phyloP scores from a whole-genome alignment of 495 filamentous ascomycete species.

The Hypoxylon trugodes region DNA sequence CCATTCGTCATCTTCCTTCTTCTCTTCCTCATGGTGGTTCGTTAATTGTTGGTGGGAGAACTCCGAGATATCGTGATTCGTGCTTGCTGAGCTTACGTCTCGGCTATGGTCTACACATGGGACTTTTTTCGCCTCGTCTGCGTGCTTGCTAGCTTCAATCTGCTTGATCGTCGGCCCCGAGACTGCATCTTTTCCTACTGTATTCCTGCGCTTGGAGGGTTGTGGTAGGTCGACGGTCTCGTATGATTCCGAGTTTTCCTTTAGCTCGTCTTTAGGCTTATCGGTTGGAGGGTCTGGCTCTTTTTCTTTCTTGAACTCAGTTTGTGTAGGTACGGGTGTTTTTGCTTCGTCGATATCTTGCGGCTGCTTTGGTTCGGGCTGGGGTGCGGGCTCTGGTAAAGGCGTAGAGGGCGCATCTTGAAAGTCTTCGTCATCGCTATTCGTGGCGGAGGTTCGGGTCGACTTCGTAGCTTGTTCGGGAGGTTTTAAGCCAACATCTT shows the following conservation, averaged over 20 bases:
- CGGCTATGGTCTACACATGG: conserved; percentile 38
- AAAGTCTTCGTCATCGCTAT: conserved; percentile 48
- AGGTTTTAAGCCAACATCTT: conserved; percentile 22
- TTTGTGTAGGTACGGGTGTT: conserved; percentile 31
- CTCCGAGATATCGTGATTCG: conserved; percentile 67
- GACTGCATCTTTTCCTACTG: conserved; percentile 37
- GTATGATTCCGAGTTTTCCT: conserved; percentile 17
- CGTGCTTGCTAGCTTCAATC: conserved; percentile 38
- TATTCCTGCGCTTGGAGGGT: conserved; percentile 26
- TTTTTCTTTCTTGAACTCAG: conserved; percentile 16
- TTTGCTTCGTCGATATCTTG: conserved; percentile 30
- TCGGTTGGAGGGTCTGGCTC: not conserved
- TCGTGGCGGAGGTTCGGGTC: conserved; percentile 12
- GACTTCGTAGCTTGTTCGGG: conserved; percentile 12
- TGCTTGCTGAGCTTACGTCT: conserved; percentile 41
- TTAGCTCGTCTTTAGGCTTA: conserved; percentile 8
- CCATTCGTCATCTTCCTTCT: conserved; percentile 73
- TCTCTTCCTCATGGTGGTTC: conserved; percentile 56
- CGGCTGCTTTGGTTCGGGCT: conserved; percentile 9
- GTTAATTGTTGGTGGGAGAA: conserved; percentile 91
- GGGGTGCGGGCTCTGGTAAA: conserved; percentile 31
- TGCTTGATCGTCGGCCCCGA: conserved; percentile 42
- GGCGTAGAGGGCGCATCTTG: conserved; percentile 52
- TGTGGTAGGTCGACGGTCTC: conserved; percentile 15
- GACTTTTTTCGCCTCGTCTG: conserved; percentile 26